Evolutionary conservation across 176 grass and related monocot genomes (phyloP), one percentile per base, ranked within the genome.

Genomic region (Chloris gayana): DNA sequence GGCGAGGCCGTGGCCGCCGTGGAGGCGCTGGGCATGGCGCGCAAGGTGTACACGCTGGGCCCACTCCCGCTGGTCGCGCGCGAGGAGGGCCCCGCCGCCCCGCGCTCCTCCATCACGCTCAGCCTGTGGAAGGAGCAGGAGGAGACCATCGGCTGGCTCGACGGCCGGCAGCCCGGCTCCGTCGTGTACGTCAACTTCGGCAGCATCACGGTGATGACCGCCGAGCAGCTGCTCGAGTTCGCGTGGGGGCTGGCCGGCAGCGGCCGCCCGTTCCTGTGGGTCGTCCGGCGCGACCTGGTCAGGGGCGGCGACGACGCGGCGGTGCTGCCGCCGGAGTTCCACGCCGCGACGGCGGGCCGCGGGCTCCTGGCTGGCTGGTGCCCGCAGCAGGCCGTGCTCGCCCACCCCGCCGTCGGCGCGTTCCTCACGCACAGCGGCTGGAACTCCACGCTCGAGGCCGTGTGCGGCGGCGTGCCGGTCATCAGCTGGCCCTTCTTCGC

Each of bases 171-270:
- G 9, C 14, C 9, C 71, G 76, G 87, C 87, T 97, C 88, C 0
- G 88, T 93, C 46, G 66, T 97, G 18, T 97, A 91, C 53, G 91
- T 97, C 7, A 97, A 93, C 89, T 93, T 87, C 57, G 91, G 94
- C 2, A 57, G 90, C 85, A 80, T 97, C 78, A 85, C 51, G 19
- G 54, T 24, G 11, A 91, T 90, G 41, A 44, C 41, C 10, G 2
- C 9, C 41, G 41, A 12, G 41, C 9, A 12, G 9, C 11, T 44
- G 41, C 41, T 37, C 41, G 41, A 44, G 41, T 12, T 44, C 10
- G 41, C 41, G 41, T 12, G 41, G 41, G 41, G 41, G 10, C 9
- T 44, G 41, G 41, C 41, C 41, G 41, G 41, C 11, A 44, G 41
- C 41, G 11, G 9, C 41, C 41, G 41, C 9, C 41, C 41, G 41